phyloP scores from a whole-genome alignment of 2,329 filamentous ascomycete species.

The Verticillium nonalfalfae region DNA sequence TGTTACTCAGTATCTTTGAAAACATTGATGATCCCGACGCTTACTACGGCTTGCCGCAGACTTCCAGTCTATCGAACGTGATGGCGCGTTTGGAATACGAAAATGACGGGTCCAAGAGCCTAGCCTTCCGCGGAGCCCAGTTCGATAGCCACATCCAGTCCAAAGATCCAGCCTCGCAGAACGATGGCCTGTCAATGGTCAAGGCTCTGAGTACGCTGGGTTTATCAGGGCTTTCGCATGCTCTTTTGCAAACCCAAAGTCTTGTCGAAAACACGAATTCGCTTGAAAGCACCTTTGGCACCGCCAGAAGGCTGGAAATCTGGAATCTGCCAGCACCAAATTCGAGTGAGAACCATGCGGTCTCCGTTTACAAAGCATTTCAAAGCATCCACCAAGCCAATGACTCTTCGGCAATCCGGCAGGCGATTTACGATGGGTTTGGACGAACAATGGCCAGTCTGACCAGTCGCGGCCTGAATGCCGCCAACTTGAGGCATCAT shows the following conservation, averaged over 20 bases:
- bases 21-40: constrained; percentile 94
- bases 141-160: constrained; percentile 78
- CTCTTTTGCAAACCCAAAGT: constrained; percentile 63
- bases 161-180: constrained; percentile 43
- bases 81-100: constrained; percentile 84
- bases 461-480: constrained; percentile 39
- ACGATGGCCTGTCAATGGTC: constrained; percentile 65
- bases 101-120: constrained; percentile 75
- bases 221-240: constrained; percentile 78
- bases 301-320: constrained; percentile 76
- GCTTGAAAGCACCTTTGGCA: constrained; percentile 68
- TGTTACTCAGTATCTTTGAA: constrained; percentile 78
- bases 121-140: constrained; percentile 85
- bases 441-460: constrained; percentile 53
- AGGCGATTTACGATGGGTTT: constrained; percentile 58
- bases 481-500: constrained; percentile 45
- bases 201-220: constrained; percentile 75
- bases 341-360: constrained; percentile 54
- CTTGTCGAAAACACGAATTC: constrained; percentile 50
- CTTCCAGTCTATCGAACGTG: constrained; percentile 69
- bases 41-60: constrained; percentile 85
- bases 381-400: constrained; percentile 68
- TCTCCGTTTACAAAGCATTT: constrained; percentile 72
- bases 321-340: constrained; percentile 83
- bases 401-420: constrained; percentile 44